Evolutionary conservation across 768 basidiomycete genomes (phyloP).

Genomic region (Tylopilus plumbeoviolaceoides): DNA sequence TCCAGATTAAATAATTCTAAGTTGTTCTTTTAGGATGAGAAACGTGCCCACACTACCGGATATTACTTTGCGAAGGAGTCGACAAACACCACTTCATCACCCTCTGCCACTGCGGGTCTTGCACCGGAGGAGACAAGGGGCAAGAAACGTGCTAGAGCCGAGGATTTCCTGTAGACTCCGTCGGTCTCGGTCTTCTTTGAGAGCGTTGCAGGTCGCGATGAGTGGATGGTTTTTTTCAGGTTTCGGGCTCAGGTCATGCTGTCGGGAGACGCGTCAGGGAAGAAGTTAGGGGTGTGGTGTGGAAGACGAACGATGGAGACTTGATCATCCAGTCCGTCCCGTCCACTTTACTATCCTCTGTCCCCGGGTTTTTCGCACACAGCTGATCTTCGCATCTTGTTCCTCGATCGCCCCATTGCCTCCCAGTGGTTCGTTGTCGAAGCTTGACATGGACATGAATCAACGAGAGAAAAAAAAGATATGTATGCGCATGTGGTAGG

Average conservation of each 20-base stretch:
- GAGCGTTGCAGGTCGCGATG: constrained; percentile 25
- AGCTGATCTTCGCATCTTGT: constrained; percentile 18
- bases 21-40: constrained; percentile 58
- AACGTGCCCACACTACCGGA: constrained; percentile 58
- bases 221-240: constrained; percentile 30
- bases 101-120: constrained; percentile 27
- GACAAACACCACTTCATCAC: constrained; percentile 19
- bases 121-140: constrained; percentile 61
- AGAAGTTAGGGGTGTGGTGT: neutral
- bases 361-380: constrained; percentile 22
- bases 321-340: constrained; percentile 34
- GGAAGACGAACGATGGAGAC: constrained; percentile 27
- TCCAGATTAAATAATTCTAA: neutral
- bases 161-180: constrained; percentile 66
- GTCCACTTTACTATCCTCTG: constrained; percentile 27
- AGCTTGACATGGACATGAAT: constrained; percentile 3
- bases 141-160: constrained; percentile 81
- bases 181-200: constrained; percentile 30
- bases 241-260: constrained; percentile 22
- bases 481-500: constrained; percentile 27
- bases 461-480: constrained; percentile 10
- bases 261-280: constrained; percentile 9
- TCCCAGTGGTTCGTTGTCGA: constrained; percentile 9
- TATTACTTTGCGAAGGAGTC: constrained; percentile 54
- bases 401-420: constrained; percentile 13